phyloP scores from a whole-genome alignment of 192 early-diverging fungal genomes.

The Neocallimastix lanati region DNA sequence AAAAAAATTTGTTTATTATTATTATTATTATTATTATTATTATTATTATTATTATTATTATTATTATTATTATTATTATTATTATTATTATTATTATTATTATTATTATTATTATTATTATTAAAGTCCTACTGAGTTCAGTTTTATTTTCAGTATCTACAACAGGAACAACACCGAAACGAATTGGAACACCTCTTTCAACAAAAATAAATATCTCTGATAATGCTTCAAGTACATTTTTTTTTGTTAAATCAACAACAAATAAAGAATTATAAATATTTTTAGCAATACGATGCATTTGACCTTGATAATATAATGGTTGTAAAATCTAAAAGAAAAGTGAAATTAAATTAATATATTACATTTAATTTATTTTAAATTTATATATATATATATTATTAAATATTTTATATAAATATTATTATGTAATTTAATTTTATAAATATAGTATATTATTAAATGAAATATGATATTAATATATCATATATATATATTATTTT shows the following conservation, averaged over 20 bases:
- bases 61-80: no score
- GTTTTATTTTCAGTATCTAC: conserved; percentile 16
- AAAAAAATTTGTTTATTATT: no score
- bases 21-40: no score
- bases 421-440: no score
- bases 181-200: conserved; percentile 54
- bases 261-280: conserved; percentile 65
- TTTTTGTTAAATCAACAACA: conserved; percentile 46
- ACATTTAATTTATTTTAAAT: background rate
- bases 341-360: no score
- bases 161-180: conserved; percentile 69
- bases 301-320: conserved; percentile 35
- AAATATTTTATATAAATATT: background rate
- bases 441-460: no score
- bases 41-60: no score
- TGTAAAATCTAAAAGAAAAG: conserved; percentile 22
- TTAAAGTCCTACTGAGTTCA: background rate
- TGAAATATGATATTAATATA: no score
- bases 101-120: background rate
- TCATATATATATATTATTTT: no score
- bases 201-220: conserved; percentile 41
- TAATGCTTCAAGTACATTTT: conserved; percentile 27
- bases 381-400: background rate
- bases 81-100: background rate
- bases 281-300: conserved; percentile 51